Conservation (phyloP, 352 stramenopile genomes). For the Globisporangium emineosum region DNA sequence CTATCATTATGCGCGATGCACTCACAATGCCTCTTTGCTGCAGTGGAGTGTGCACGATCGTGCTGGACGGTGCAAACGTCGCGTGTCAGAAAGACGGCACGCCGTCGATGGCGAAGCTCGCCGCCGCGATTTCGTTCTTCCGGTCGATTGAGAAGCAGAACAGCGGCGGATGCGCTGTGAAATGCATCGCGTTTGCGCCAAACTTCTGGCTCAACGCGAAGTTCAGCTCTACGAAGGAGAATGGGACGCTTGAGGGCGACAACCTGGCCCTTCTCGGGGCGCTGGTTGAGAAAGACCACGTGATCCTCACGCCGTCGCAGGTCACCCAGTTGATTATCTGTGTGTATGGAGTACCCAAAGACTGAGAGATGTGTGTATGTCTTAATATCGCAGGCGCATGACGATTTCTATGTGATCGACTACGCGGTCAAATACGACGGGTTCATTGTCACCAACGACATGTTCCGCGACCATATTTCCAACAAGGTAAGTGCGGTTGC, state of each 20-base stretch:
- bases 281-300: conserved; percentile 60
- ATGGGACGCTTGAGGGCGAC: conserved; percentile 41
- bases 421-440: conserved; percentile 87
- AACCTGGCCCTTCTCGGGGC: conserved; percentile 43
- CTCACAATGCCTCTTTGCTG: not conserved
- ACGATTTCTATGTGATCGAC: conserved; percentile 91
- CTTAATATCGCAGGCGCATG: conserved; percentile 51
- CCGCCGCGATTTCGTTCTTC: conserved; percentile 68
- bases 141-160: conserved; percentile 22
- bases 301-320: conserved; percentile 78
- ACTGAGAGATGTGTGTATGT: conserved; percentile 1
- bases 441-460: conserved; percentile 91
- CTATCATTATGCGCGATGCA: not conserved
- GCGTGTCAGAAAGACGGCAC: conserved; percentile 60
- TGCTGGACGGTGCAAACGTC: conserved; percentile 79
- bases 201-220: conserved; percentile 84
- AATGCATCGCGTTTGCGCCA: conserved; percentile 74
- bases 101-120: conserved; percentile 50
- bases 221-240: conserved; percentile 25
- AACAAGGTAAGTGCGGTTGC: conserved; percentile 41
- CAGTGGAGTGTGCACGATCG: conserved; percentile 43
- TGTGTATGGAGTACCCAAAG: not conserved
- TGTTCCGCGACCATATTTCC: conserved; percentile 88
- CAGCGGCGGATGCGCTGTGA: conserved; percentile 32
- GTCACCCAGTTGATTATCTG: conserved; percentile 12